Conservation (phyloP, 495 filamentous ascomycete species). For the Elaphomyces granulatus region DNA sequence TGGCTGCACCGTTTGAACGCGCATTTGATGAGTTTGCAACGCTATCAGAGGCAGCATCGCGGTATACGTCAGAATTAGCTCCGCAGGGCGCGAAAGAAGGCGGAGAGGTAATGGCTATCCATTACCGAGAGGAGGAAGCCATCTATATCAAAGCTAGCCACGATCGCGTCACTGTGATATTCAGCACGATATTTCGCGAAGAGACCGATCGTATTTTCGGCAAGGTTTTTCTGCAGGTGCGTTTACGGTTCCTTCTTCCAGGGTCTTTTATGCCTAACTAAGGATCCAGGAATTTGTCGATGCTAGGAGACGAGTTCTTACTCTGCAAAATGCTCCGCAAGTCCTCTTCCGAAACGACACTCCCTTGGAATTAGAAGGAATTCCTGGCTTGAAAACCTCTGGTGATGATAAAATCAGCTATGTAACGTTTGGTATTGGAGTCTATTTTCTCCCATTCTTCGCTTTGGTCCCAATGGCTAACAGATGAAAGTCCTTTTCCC, state of each 20-base stretch:
- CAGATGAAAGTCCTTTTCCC: conserved; percentile 72
- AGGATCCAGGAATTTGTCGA: conserved; percentile 84
- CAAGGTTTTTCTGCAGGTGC: conserved; percentile 72
- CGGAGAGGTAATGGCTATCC: conserved; percentile 87
- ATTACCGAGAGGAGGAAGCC: conserved; percentile 97
- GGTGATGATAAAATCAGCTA: conserved; percentile 80
- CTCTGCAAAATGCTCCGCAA: conserved; percentile 95
- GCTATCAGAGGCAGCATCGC: conserved; percentile 73
- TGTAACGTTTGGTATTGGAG: conserved; percentile 83
- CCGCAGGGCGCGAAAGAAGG: conserved; percentile 79
- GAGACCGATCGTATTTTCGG: conserved; percentile 96
- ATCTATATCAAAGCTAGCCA: conserved; percentile 97
- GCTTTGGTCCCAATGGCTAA: conserved; percentile 6
- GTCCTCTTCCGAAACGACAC: conserved; percentile 95
- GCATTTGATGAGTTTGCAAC: conserved; percentile 87
- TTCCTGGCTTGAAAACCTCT: conserved; percentile 61
- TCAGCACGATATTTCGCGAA: conserved; percentile 94
- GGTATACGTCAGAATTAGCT: conserved; percentile 79
- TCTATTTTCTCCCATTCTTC: neutral
- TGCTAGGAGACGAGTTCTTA: conserved; percentile 61
- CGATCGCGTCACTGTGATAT: conserved; percentile 96
- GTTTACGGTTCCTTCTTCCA: conserved; percentile 8
- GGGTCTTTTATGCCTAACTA: neutral
- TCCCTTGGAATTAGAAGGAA: conserved; percentile 74
- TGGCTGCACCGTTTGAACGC: conserved; percentile 95